Base-by-base conservation (phyloP, 2,329 filamentous ascomycete genomes). In the Trichoderma polysporum region DNA sequence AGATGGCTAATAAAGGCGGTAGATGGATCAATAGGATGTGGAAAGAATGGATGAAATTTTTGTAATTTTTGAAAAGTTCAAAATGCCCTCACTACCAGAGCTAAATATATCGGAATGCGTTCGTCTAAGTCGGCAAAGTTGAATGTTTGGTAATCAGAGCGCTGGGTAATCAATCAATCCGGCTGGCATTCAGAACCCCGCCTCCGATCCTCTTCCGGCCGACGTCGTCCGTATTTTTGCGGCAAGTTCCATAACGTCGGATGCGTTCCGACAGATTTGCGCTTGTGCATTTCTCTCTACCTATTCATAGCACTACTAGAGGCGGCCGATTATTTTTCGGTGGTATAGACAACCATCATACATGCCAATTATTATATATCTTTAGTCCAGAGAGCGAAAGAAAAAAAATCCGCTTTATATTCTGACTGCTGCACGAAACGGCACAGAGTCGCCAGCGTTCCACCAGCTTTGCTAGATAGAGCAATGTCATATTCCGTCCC, bases 161-260 rank as follows among this genome's bases (percentile, higher is more conserved):
- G 41, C 41, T 45, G 19, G 19, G 41, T 45, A 17, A 45, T 17
- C 41, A 45, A n/a, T n/a, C n/a, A 39, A 56, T 27, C 10, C 45
- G 31, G 31, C 31, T 19, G 25, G 31, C 58, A n/a, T 8, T 39
- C 15, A 19, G 17, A 39, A 39, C 58, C 58, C 58, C 58, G 45
- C 58, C 58, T 52, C 45, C 22, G 45, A 15, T 7, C 53, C 19
- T 57, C 31, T 61, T 37, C 45, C 45, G 45, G 31, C 57, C 49
- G 27, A 35, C 31, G 4, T 4, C 4, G 22, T 37, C 27, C 41
- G 37, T 33, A 33, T 33, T 54, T n/a, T 35, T 25, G 45, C 45
- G 45, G 45, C 45, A 61, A 61, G 31, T 39, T 61, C 58, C 37
- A 22, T 37, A 4, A 27, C 47, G 45, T 61, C 58, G 58, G 58